Evolutionary conservation across 2,329 filamentous ascomycete species (phyloP).

Genomic region (Aotearoamyces nothofagi): DNA sequence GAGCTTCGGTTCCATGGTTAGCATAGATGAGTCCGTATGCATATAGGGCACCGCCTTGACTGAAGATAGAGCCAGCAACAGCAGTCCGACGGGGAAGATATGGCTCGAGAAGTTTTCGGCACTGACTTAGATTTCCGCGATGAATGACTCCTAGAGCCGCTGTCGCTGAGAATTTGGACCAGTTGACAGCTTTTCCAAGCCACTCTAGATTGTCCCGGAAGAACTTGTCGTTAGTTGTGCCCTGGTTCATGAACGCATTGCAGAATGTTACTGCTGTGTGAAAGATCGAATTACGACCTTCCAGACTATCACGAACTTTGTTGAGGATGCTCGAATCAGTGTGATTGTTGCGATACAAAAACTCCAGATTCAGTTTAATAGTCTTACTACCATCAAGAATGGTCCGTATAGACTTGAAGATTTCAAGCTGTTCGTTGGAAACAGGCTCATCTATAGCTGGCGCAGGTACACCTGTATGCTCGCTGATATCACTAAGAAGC

Average conservation of each 20-base stretch:
- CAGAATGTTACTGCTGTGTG: conserved; percentile 95
- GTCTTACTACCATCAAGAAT: conserved; percentile 81
- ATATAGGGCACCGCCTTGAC: conserved; percentile 89
- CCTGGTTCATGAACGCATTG: conserved; percentile 98
- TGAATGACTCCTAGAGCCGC: conserved; percentile 94
- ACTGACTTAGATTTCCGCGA: conserved; percentile 85
- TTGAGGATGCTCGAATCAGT: conserved; percentile 86
- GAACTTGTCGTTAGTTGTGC: conserved; percentile 95
- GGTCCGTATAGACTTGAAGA: conserved; percentile 46
- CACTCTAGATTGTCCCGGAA: conserved; percentile 97
- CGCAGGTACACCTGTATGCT: conserved; percentile 18
- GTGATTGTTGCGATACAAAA: conserved; percentile 89
- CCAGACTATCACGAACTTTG: conserved; percentile 89
- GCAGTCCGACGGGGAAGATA: conserved; percentile 73
- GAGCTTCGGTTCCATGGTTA: conserved; percentile 85
- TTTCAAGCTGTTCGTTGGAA: conserved; percentile 36
- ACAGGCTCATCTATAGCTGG: conserved; percentile 18
- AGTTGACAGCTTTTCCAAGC: conserved; percentile 96
- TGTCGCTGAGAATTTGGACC: conserved; percentile 98
- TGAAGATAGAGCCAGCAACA: conserved; percentile 78
- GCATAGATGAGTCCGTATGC: conserved; percentile 93
- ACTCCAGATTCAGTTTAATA: conserved; percentile 90
- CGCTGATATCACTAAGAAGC: conserved; percentile 36
- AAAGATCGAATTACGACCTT: conserved; percentile 95
- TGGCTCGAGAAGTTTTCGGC: conserved; percentile 82